Conservation (phyloP, 1,139 yeast genomes). For the Debaryomycetaceae sp. region DNA sequence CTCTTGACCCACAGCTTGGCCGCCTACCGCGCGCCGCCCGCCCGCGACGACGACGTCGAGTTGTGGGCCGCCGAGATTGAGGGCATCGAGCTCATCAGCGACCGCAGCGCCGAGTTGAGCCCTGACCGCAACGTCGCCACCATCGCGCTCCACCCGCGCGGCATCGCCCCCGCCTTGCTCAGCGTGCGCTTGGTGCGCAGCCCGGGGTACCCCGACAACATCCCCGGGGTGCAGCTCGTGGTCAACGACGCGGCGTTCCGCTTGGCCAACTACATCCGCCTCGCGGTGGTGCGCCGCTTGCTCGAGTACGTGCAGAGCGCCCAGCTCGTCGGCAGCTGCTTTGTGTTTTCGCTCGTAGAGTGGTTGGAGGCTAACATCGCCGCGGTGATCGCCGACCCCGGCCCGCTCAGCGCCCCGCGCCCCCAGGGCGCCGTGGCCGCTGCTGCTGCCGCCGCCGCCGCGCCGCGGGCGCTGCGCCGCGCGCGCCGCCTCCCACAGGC, state of each 20-base stretch:
- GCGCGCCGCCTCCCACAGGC: neutral
- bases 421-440: slow-evolving; percentile 39
- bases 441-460: slow-evolving; percentile 64
- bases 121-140: slow-evolving; percentile 28
- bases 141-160: slow-evolving; percentile 29
- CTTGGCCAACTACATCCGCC: slow-evolving; percentile 71
- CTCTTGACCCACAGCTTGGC: slow-evolving; percentile 42
- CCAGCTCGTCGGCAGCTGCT: slow-evolving; percentile 61
- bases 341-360: slow-evolving; percentile 61
- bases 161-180: slow-evolving; percentile 28
- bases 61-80: slow-evolving; percentile 80
- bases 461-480: neutral
- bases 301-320: slow-evolving; percentile 34
- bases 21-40: slow-evolving; percentile 12
- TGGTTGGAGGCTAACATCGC: slow-evolving; percentile 68
- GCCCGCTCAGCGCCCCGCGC: slow-evolving; percentile 38
- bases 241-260: slow-evolving; percentile 43
- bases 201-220: slow-evolving; percentile 48
- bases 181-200: slow-evolving; percentile 51
- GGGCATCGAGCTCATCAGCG: slow-evolving; percentile 54
- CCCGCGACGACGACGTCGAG: slow-evolving; percentile 18
- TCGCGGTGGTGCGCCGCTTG: slow-evolving; percentile 54
- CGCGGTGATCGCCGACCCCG: slow-evolving; percentile 65
- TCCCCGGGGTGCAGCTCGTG: slow-evolving; percentile 61
- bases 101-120: slow-evolving; percentile 18